Base-by-base conservation (phyloP, 768 basidiomycete species). In the Chalciporus pseudorubinellus region DNA sequence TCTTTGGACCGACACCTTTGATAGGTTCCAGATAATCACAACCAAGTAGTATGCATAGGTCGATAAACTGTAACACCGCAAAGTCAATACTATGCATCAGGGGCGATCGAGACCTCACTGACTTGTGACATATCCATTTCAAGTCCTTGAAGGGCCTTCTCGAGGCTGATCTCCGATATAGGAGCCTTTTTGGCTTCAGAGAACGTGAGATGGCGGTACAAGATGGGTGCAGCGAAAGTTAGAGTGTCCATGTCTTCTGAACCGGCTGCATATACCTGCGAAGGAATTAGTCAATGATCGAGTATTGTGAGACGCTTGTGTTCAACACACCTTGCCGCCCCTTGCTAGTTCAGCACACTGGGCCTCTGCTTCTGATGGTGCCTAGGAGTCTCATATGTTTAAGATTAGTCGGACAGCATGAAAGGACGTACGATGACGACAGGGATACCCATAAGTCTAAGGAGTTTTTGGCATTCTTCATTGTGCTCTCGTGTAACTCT, bases 191-290 rank as follows among this genome's bases (percentile, higher is more conserved):
- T 93, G 13, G 95, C 95, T 66, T 99, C 97, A 12, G 92, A 94
- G 74, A 98, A 98, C 12, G 97, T 98, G 52, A 99, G 81, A 70
- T 98, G 97, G 24, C 97, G 91, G 59, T 89, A 87, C 9, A 99
- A 78, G 39, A 95, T 85, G 2, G 97, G 95, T 0, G 95, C 75
- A 58, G 83, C 80, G 76, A 99, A 99, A 1, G 97, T 99, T 19
- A 99, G 82, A 8, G 97, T 99, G 63, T 99, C 97, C 97, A 99
- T 99, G 70, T 99, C 97, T 71, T 98, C 97, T 0, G 95, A 97
- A 13, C 97, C 97, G 8, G 97, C 95, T 1, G 92, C 97, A 67
- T 92, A 98, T 22, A 98, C 92, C 91, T 93, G 46, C 5, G 26
- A 46, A 34, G 13, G 39, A 38, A 44, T 10, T 14, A 16, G 13